Evolutionary conservation across 1,284 basidiomycete genomes (phyloP).

Genomic region (Rhodotorula mucilaginosa): DNA sequence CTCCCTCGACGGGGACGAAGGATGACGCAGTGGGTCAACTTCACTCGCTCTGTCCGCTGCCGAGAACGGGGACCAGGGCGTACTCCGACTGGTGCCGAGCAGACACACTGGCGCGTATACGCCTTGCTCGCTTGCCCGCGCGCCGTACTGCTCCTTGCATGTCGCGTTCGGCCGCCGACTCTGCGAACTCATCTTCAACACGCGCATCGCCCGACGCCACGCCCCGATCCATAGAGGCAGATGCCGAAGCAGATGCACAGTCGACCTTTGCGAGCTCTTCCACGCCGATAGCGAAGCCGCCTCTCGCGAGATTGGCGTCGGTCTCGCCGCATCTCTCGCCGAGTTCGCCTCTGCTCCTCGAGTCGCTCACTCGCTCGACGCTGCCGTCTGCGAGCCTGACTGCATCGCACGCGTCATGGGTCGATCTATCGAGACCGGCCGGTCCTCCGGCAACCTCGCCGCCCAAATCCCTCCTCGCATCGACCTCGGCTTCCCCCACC

Average conservation of each 20-base stretch:
- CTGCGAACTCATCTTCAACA: background rate
- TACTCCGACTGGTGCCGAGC: background rate
- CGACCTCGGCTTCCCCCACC: no score
- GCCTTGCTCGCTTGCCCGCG: background rate
- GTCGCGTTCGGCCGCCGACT: background rate
- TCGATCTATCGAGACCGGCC: conserved; percentile 5
- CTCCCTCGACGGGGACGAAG: no score
- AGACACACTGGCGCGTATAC: background rate
- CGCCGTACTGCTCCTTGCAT: background rate
- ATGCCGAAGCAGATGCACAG: background rate
- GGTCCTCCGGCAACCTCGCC: background rate
- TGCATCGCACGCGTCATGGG: background rate
- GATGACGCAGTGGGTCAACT: no score
- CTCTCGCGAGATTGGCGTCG: background rate
- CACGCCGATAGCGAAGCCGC: background rate
- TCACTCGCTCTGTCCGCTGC: no score
- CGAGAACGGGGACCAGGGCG: no score
- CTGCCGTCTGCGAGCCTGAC: conserved; percentile 62
- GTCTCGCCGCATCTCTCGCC: background rate
- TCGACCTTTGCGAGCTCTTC: background rate
- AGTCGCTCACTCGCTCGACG: conserved; percentile 61
- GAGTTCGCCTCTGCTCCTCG: conserved; percentile 59
- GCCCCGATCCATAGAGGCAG: background rate
- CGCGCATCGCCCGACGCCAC: background rate
- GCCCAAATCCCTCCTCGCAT: background rate